These are phyloP conservation scores for Bolboschoenus planiculmis DNA, from an alignment of 176 grass and related monocot species.

Conservation along the genomic window DNA sequence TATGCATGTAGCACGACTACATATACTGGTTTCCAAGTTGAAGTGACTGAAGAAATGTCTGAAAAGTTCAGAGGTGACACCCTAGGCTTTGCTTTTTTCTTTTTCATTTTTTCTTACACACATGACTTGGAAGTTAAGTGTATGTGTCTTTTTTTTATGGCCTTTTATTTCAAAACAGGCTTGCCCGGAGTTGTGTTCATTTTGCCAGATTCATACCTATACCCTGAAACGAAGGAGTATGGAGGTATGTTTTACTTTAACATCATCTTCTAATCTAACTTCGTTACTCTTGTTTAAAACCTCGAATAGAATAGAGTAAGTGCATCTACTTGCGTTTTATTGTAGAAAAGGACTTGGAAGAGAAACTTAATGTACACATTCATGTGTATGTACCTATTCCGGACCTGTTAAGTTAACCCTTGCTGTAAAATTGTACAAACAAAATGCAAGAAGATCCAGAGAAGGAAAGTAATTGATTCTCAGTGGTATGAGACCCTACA, in stretches of 20 bases:
- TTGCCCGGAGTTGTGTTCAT: conserved; percentile 96
- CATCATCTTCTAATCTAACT: background rate
- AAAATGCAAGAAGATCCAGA: background rate
- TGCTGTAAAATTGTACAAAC: background rate
- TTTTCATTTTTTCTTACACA: background rate
- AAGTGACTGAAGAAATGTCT: conserved; percentile 88
- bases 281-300: background rate
- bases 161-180: conserved; percentile 40
- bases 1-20: conserved; percentile 90
- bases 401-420: background rate
- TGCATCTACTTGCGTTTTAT: background rate
- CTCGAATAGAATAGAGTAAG: background rate
- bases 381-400: background rate
- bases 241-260: conserved; percentile 51
- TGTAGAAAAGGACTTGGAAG: background rate
- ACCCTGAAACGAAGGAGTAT: conserved; percentile 91
- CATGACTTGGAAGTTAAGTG: background rate
- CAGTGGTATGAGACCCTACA: background rate
- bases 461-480: background rate
- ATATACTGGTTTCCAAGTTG: conserved; percentile 85
- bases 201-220: conserved; percentile 87
- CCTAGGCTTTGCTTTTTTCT: background rate
- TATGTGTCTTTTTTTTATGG: background rate
- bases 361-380: background rate
- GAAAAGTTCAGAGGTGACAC: conserved; percentile 74